phyloP scores from a whole-genome alignment of 148 eudicot species.

The Arbutus unedo region DNA sequence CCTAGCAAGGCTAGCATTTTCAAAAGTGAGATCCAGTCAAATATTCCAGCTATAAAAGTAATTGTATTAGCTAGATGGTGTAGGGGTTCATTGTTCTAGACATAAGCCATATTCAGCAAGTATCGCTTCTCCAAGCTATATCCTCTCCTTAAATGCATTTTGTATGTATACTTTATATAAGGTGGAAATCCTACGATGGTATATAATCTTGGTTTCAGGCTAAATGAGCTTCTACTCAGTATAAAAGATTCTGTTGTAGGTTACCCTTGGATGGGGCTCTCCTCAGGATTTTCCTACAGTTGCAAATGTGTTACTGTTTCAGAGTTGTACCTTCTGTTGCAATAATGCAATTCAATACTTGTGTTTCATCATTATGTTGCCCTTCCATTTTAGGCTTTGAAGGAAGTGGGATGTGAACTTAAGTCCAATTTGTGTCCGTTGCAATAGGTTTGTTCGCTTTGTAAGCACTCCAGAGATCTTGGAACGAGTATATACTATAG shows the following conservation, averaged over 20 bases:
- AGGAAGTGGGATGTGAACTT: background rate
- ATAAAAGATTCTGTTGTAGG: background rate
- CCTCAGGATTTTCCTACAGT: background rate
- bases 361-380: constrained; percentile 8
- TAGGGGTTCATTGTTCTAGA: background rate
- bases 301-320: background rate
- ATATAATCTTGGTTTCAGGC: background rate
- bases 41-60: background rate
- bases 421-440: constrained; percentile 1
- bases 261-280: background rate
- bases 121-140: background rate
- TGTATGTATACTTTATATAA: background rate
- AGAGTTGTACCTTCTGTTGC: background rate
- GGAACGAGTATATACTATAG: constrained; percentile 87
- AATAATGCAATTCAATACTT: background rate
- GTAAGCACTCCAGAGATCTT: constrained; percentile 97
- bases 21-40: background rate
- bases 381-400: constrained; percentile 8
- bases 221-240: background rate
- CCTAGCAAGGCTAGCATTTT: background rate
- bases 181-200: background rate
- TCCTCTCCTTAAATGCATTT: background rate
- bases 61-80: background rate
- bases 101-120: background rate
- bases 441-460: constrained; percentile 90